These are phyloP conservation scores for Aspergillus tamarii DNA, from an alignment of 2,329 filamentous ascomycete species.

Conservation along the genomic window DNA sequence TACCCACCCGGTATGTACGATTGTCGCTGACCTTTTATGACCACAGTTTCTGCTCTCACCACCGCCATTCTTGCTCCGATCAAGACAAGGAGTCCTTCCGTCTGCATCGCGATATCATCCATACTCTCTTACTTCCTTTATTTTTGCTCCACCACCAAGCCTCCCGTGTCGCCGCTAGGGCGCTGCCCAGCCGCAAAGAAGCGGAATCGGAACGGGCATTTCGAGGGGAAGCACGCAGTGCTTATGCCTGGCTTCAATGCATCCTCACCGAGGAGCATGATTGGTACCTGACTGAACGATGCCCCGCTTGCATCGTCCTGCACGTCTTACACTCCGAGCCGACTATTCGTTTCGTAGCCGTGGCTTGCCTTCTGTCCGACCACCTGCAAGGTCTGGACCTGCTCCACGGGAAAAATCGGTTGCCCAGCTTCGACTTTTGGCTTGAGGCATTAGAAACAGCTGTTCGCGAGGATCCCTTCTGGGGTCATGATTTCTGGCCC, in stretches of 20 bases:
- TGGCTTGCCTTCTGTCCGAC: conserved; percentile 45
- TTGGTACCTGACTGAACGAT: conserved; percentile 60
- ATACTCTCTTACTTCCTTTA: conserved; percentile 61
- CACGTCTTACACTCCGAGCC: conserved; percentile 50
- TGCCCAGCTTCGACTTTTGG: conserved; percentile 44
- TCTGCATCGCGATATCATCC: conserved; percentile 62
- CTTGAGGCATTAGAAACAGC: conserved; percentile 41
- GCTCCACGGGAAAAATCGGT: conserved; percentile 19
- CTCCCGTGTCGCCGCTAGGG: conserved; percentile 54
- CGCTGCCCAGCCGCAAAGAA: conserved; percentile 51
- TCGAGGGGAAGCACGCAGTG: conserved; percentile 58
- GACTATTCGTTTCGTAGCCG: conserved; percentile 47
- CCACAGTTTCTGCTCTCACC: conserved; percentile 40
- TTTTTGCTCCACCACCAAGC: conserved; percentile 60
- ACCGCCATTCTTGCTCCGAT: conserved; percentile 35
- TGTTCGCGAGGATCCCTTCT: conserved; percentile 48
- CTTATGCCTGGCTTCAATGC: conserved; percentile 63
- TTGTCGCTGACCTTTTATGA: conserved; percentile 12
- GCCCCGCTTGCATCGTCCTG: conserved; percentile 52
- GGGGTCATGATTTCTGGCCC: conserved; percentile 46
- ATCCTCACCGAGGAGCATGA: conserved; percentile 61
- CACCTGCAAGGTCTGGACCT: conserved; percentile 32
- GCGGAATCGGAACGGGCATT: conserved; percentile 62
- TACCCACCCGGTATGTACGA: not conserved
- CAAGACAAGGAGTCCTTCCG: conserved; percentile 43